Base-by-base conservation (phyloP, 257 asterid genomes). In the Penstemon barbatus region DNA sequence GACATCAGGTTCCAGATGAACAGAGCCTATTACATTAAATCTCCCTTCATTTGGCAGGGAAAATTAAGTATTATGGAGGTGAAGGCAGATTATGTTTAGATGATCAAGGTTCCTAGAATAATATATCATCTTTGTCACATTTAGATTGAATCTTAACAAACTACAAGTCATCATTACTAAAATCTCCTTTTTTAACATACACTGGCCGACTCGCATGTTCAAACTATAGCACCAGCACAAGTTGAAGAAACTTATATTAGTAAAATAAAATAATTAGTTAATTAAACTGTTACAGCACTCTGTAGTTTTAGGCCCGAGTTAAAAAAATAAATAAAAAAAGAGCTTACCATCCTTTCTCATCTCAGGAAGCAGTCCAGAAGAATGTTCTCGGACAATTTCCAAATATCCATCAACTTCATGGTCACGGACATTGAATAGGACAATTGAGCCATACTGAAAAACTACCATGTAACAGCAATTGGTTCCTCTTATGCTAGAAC, bases 381-480 rank as follows among this genome's bases (percentile, higher is more conserved):
- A 84, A 77, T 93, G 95, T 76, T 81, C 85, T 74, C 83, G 83
- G 0, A 88, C 95, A 69, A 90, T 83, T 69, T 86, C 83, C 52
- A 93, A 78, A 82, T 88, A 93, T 51, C 88, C 92, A 77, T 90
- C 93, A 67, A 93, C 87, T 70, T 90, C 99, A 44, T 84, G 83
- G 61, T 93, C 95, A 3, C 78, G 74, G 58, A 82, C 96, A 76
- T 93, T 93, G 83, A 93, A 93, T 74, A 93, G 82, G 82, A 93
- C 99, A 51, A 93, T 85, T 5, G 99, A 93, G 39, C 99, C 99
- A 57, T 93, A 93, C 73, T 93, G 99, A 71, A 88, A 93, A 74
- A 93, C 97, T 58, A 93, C 92, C 95, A 90, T 81, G 80, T 80
- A 88, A 79, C 92, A 79, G 81, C 91, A 83, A 39, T 87, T 86